These are phyloP conservation scores for Teratosphaeria pseudoeucalypti DNA, from an alignment of 2,329 filamentous ascomycete species.

Conservation along the genomic window DNA sequence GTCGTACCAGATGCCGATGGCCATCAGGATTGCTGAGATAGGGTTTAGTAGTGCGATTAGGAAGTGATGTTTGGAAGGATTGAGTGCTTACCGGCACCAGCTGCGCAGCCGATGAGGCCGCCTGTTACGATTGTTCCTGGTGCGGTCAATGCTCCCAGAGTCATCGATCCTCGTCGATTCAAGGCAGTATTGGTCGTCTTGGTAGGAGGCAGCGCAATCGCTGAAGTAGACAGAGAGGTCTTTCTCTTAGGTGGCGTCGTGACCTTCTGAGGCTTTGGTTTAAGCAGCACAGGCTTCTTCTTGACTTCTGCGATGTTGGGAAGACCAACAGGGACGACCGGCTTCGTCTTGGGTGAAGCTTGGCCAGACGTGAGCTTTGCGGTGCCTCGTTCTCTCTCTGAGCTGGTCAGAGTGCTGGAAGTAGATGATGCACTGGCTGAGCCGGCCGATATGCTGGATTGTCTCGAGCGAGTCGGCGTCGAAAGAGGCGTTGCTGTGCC, in stretches of 20 bases:
- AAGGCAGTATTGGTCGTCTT: background rate
- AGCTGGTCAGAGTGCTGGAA: background rate
- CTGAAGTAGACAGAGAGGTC: background rate
- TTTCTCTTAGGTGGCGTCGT: background rate
- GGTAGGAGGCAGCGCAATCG: background rate
- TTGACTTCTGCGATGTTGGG: background rate
- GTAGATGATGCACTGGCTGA: background rate
- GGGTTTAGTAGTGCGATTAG: background rate
- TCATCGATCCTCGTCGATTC: background rate
- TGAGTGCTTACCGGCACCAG: constrained; percentile 7
- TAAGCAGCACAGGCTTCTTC: background rate
- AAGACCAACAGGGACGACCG: background rate
- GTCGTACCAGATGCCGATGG: constrained; percentile 19
- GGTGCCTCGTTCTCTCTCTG: background rate
- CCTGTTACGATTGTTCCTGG: constrained; percentile 10
- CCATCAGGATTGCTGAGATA: constrained; percentile 11
- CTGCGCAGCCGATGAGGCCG: constrained; percentile 19
- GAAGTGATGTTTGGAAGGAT: background rate
- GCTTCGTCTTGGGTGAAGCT: background rate
- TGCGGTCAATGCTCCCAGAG: background rate
- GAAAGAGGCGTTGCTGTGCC: background rate
- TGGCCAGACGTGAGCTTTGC: background rate
- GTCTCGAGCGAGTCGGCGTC: background rate
- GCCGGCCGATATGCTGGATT: background rate
- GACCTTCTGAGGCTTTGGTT: background rate